Conservation (phyloP, 768 basidiomycete species). For the Panaeolus papilionaceus region DNA sequence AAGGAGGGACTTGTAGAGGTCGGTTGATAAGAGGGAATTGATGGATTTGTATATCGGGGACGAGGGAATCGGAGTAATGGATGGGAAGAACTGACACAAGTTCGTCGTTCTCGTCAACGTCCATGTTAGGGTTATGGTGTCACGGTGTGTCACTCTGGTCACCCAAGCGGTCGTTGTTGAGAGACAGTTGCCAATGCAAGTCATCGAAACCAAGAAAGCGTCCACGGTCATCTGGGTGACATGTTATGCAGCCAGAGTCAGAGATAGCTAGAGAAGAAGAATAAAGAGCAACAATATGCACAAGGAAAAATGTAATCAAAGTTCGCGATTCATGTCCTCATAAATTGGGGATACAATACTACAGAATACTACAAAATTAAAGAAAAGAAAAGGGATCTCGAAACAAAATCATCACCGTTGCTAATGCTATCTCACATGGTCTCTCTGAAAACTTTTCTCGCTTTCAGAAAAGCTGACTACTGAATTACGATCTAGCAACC, state of each 20-base stretch:
- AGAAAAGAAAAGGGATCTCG: neutral
- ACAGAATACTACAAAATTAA: constrained; percentile 5
- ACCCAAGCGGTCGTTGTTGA: neutral
- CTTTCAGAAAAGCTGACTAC: constrained; percentile 23
- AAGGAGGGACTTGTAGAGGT: constrained; percentile 79
- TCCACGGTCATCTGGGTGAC: neutral
- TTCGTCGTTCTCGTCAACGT: constrained; percentile 56
- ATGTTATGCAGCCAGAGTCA: too few relatives aligned
- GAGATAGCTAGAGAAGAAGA: too few relatives aligned
- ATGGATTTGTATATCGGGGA: constrained; percentile 74
- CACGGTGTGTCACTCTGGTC: constrained; percentile 4
- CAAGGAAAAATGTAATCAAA: neutral
- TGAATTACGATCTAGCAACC: constrained; percentile 30
- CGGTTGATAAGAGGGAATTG: constrained; percentile 82
- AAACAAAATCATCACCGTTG: neutral
- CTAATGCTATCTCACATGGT: constrained; percentile 7
- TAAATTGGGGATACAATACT: constrained; percentile 1
- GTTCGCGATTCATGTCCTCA: neutral
- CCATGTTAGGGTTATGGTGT: constrained; percentile 25
- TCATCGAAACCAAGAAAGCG: neutral
- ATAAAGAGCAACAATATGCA: too few relatives aligned
- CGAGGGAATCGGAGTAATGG: constrained; percentile 66
- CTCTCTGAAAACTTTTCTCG: constrained; percentile 10
- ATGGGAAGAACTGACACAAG: constrained; percentile 74
- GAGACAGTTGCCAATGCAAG: constrained; percentile 1